Evolutionary conservation across 2,329 filamentous ascomycete genomes (phyloP).

Genomic region (Fusarium austroafricanum): DNA sequence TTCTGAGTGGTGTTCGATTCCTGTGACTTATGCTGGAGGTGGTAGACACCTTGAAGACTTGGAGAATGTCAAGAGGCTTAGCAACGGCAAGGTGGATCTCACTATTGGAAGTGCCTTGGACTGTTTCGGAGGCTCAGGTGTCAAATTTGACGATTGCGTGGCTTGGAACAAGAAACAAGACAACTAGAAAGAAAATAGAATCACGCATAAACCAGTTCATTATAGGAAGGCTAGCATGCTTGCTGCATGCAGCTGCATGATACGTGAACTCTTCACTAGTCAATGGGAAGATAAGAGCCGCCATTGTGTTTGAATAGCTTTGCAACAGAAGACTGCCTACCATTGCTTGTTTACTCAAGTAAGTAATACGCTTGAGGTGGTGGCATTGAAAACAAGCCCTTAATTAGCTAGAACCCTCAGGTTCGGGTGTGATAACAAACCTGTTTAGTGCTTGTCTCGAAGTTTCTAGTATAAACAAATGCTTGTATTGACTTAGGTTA

Average conservation of each 20-base stretch:
- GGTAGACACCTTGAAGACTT: constrained; percentile 85
- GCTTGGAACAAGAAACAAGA: constrained; percentile 77
- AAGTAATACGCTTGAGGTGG: too few relatives aligned
- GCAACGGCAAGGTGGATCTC: constrained; percentile 84
- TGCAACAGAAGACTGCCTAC: neutral
- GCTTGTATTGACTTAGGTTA: neutral
- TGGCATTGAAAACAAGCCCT: too few relatives aligned
- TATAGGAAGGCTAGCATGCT: neutral
- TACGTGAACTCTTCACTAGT: neutral
- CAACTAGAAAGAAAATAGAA: constrained; percentile 24
- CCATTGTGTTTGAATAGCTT: neutral
- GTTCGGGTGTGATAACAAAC: neutral
- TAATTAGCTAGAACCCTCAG: neutral
- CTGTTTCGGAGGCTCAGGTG: constrained; percentile 90
- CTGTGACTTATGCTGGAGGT: constrained; percentile 97
- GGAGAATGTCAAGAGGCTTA: constrained; percentile 82
- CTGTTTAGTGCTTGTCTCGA: neutral
- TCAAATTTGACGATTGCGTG: constrained; percentile 90
- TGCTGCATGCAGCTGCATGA: constrained; percentile 5
- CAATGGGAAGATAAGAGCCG: neutral
- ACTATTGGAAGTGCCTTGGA: constrained; percentile 97
- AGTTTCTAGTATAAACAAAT: neutral
- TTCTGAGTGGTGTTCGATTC: constrained; percentile 88
- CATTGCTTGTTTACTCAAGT: neutral
- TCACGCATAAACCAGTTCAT: constrained; percentile 1